A percentile compares a stretch with the other conserved stretches of the same genome.
Evolutionary conservation across 108 stramenopile species (phyloP).

Genomic region (Phaeodactylum tricornutum): DNA sequence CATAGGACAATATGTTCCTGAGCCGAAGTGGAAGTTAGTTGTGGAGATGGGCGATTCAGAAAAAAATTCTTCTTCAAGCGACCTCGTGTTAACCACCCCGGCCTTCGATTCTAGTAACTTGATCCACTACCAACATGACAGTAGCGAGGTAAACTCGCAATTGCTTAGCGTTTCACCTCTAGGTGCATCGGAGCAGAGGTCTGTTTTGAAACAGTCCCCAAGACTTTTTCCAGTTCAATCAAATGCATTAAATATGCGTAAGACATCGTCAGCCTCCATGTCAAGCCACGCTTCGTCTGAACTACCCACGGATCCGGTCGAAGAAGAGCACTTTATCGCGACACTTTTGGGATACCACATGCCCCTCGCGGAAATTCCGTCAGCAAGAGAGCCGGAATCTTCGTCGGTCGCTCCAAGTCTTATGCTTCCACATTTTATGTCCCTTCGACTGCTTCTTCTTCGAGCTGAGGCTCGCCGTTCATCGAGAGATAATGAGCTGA

Average conservation of each 20-base stretch:
- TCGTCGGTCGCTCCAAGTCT: constrained; percentile 5
- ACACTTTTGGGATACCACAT: constrained; percentile 54
- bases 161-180: not conserved
- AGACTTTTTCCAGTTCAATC: no score
- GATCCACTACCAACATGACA: not conserved
- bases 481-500: constrained; percentile 34
- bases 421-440: constrained; percentile 34
- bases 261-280: no score
- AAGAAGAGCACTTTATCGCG: constrained; percentile 46
- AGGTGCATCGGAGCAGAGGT: no score
- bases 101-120: no score
- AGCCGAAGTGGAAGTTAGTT: constrained; percentile 62
- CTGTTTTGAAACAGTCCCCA: no score
- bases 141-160: not conserved
- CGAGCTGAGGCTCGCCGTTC: constrained; percentile 41
- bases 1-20: constrained; percentile 34
- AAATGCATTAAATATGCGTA: no score
- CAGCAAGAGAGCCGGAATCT: constrained; percentile 6
- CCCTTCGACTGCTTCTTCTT: constrained; percentile 49
- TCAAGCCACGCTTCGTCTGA: no score
- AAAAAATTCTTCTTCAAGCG: not conserved
- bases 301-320: no score
- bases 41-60: constrained; percentile 35
- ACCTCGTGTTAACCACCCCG: no score
- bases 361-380: constrained; percentile 17